Conservation (phyloP, 2,329 filamentous ascomycete species). For the Apiospora saccharicola region DNA sequence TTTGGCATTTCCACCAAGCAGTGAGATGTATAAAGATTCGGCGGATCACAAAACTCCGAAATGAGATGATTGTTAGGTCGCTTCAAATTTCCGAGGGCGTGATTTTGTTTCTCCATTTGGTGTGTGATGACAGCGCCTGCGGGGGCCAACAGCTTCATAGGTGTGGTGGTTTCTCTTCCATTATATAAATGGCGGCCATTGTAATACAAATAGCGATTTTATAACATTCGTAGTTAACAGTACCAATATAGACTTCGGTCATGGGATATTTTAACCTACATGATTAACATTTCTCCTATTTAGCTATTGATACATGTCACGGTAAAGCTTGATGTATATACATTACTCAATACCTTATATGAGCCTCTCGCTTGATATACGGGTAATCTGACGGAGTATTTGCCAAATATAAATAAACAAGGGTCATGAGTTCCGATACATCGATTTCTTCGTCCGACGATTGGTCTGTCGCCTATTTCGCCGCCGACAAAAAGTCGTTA, state of each 20-base stretch:
- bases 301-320: background rate
- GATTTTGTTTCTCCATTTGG: background rate
- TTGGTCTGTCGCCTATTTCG: background rate
- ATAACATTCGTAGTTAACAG: background rate
- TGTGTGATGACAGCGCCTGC: background rate
- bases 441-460: background rate
- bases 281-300: background rate
- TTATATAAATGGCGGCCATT: background rate
- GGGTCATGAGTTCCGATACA: too few relatives aligned
- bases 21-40: background rate
- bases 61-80: background rate
- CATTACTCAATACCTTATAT: background rate
- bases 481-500: background rate
- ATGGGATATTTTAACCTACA: background rate
- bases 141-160: background rate
- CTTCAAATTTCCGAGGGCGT: background rate
- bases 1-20: constrained; percentile 44
- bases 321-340: background rate
- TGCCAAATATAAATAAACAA: too few relatives aligned
- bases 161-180: background rate
- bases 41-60: too few relatives aligned
- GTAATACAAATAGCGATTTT: background rate
- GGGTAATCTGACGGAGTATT: background rate
- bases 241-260: background rate
- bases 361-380: background rate